Evolutionary conservation across 257 asterid species (phyloP), one percentile per base, ranked within the genome.

Genomic region (Lithospermum erythrorhizon): DNA sequence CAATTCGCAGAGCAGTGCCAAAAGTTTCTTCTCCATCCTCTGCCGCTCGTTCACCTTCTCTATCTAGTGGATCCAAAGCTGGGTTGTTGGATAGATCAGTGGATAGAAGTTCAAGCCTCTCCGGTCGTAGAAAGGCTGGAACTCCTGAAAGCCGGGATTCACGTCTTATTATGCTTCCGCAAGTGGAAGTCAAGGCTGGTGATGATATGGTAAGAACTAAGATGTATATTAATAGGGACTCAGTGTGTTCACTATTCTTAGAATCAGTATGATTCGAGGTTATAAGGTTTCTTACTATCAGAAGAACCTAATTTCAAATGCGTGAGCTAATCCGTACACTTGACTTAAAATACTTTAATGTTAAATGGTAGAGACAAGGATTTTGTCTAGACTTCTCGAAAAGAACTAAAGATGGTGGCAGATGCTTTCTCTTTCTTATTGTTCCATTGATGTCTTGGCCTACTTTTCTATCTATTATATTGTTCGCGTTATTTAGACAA

Each of bases 101-200:
- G 3, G 87, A 81, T 61, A 77, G 80, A 71, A 76, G 86, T 64
- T 59, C 81, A 2, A 73, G 55, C 76, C 70, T 81, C 61, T 65
- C 81, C 65, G 84, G 81, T 45, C 89, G 87, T 59, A 85, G 67
- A 73, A 91, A 79, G 81, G 69, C 72, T 45, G 93, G 84, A 48
- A 79, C 90, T 72, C 91, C 88, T 58, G 88, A 85, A 59, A 84
- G 76, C 75, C 87, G 86, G 73, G 96, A 84, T 77, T 83, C 95
- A 21, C 95, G 90, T 53, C 80, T 93, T 69, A 79, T 89, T 62
- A 84, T 89, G 90, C 97, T 93, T 70, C 98, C 98, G 63, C 85
- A 89, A 58, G 95, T 93, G 72, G 98, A 93, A 75, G 74, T 75
- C 75, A 89, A 83, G 81, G 98, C 91, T 76, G 77, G 95, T 22